These are phyloP conservation scores for Amphibolis antarctica DNA, from an alignment of 106 monocot species.

Conservation along the genomic window DNA sequence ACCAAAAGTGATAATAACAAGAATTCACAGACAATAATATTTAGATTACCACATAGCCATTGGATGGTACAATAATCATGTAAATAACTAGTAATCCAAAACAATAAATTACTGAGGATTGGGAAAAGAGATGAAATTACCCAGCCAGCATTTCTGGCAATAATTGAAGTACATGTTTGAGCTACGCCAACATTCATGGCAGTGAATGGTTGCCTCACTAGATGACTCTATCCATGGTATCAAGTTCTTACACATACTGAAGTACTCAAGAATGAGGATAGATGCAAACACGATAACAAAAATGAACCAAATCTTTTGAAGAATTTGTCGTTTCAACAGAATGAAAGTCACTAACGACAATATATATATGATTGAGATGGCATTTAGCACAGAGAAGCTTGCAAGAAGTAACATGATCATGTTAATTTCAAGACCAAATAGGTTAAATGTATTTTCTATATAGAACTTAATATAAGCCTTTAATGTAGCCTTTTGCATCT, in stretches of 20 bases:
- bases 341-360: slow-evolving; percentile 56
- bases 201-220: slow-evolving; percentile 23
- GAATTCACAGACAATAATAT: no score
- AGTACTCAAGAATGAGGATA: slow-evolving; percentile 75
- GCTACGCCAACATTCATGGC: slow-evolving; percentile 81
- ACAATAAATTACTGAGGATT: not conserved
- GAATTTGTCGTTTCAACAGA: slow-evolving; percentile 60
- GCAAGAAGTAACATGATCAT: slow-evolving; percentile 86
- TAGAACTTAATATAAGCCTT: slow-evolving; percentile 75
- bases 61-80: not conserved
- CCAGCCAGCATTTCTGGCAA: slow-evolving; percentile 92
- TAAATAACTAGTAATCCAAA: not conserved
- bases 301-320: slow-evolving; percentile 61
- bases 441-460: slow-evolving; percentile 72
- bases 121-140: slow-evolving; percentile 22
- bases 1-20: no score
- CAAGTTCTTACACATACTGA: slow-evolving; percentile 68
- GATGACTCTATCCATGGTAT: slow-evolving; percentile 47
- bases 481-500: slow-evolving; percentile 62
- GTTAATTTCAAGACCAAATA: slow-evolving; percentile 83
- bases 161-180: slow-evolving; percentile 54
- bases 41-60: not conserved
- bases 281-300: slow-evolving; percentile 75
- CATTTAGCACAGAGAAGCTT: slow-evolving; percentile 80
- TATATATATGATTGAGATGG: slow-evolving; percentile 74